Conservation (phyloP, 208 protist species). For the Naegleria gruberi region DNA sequence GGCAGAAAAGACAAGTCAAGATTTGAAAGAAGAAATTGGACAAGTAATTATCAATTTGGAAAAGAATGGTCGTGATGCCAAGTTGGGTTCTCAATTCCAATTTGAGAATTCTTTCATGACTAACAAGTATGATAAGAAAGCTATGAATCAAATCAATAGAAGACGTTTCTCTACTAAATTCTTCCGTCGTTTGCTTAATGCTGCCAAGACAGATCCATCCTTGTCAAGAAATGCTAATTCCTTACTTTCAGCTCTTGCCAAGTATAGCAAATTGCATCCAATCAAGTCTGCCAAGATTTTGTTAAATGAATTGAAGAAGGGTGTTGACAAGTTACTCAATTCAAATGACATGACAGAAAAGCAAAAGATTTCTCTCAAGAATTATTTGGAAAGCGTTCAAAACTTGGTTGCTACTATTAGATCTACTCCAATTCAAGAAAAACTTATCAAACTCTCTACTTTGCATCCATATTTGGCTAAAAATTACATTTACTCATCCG, state of each 20-base stretch:
- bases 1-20: neutral
- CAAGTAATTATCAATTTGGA: neutral
- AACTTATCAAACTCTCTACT: neutral
- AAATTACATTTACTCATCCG: neutral
- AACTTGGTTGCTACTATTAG: neutral
- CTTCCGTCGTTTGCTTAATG: neutral
- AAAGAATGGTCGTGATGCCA: neutral
- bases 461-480: neutral
- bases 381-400: conserved; percentile 2
- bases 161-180: neutral
- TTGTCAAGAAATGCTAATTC: neutral
- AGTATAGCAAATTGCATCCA: neutral
- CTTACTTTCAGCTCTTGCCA: neutral
- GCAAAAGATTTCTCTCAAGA: neutral
- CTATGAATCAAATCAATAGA: neutral
- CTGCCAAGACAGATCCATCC: neutral
- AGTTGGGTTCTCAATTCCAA: neutral
- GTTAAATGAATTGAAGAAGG: neutral
- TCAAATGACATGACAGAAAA: neutral
- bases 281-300: neutral
- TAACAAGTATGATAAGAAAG: neutral
- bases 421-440: neutral
- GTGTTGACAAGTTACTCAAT: neutral
- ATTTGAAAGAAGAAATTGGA: neutral
- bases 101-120: neutral